Percentiles rank a stretch among this genome's conserved stretches.
Conservation (phyloP, 2,329 filamentous ascomycete species). For the Aspergillus sergii region DNA sequence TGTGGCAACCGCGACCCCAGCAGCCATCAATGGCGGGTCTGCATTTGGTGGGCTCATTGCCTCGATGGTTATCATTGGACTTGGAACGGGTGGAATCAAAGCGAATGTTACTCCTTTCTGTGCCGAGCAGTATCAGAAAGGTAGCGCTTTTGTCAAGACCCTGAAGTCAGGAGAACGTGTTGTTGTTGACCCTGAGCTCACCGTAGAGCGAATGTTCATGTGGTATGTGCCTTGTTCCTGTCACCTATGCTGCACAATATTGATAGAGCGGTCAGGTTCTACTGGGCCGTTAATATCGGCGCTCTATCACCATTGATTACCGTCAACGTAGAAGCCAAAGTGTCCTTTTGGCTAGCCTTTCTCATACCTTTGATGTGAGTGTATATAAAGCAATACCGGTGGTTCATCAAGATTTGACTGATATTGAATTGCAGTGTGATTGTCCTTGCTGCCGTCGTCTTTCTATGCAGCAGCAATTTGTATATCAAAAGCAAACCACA, state of each 20-base stretch:
- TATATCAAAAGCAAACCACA: conserved; percentile 45
- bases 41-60: neutral
- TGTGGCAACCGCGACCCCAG: neutral
- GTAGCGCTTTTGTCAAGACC: conserved; percentile 26
- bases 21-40: neutral
- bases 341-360: conserved; percentile 65
- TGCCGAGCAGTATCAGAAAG: conserved; percentile 57
- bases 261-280: conserved; percentile 41
- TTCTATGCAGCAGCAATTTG: conserved; percentile 34
- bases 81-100: conserved; percentile 13
- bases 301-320: conserved; percentile 54
- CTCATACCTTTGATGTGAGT: conserved; percentile 52
- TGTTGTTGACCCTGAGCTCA: conserved; percentile 63
- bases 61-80: conserved; percentile 1
- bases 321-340: conserved; percentile 62
- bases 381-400: neutral
- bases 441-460: conserved; percentile 56
- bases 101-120: conserved; percentile 57
- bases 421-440: conserved; percentile 47
- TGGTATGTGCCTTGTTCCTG: conserved; percentile 44
- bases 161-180: conserved; percentile 49
- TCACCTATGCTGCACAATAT: neutral
- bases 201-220: conserved; percentile 63
- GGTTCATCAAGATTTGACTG: neutral
- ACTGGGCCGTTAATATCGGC: conserved; percentile 67